Conservation (phyloP, 345 rosid genomes). For the Geranium brycei region DNA sequence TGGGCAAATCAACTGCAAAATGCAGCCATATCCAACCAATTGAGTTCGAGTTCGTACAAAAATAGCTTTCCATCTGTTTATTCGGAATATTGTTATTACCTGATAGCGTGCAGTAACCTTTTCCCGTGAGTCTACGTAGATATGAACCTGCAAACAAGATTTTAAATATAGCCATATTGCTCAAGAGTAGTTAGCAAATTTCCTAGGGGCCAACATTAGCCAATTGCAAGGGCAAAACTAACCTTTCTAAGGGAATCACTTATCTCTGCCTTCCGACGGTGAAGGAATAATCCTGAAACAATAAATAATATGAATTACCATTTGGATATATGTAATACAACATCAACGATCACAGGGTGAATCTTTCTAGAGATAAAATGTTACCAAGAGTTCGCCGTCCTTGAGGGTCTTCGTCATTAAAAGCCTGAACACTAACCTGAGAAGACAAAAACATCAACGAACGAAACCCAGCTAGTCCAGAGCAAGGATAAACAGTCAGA, state of each 20-base stretch:
- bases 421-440: constrained; percentile 92
- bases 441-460: constrained; percentile 10
- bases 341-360: constrained; percentile 1
- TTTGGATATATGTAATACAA: background rate
- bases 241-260: constrained; percentile 69
- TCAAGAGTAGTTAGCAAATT: background rate
- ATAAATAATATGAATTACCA: constrained; percentile 1
- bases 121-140: constrained; percentile 72
- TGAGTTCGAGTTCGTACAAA: too few species aligned
- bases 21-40: background rate
- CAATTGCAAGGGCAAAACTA: constrained; percentile 7
- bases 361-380: constrained; percentile 5
- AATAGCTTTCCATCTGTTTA: too few species aligned
- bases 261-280: constrained; percentile 80
- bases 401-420: constrained; percentile 93
- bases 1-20: constrained; percentile 67
- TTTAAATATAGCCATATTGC: background rate
- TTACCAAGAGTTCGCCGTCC: constrained; percentile 89
- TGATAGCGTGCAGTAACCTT: constrained; percentile 94
- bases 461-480: constrained; percentile 9
- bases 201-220: too few species aligned
- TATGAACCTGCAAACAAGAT: constrained; percentile 50
- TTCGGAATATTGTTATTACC: constrained; percentile 24
- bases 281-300: constrained; percentile 78
- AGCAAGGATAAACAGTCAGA: background rate